Evolutionary conservation across 169 alveolate species (phyloP), one percentile per base, ranked within the genome.

Genomic region (Plasmodium berghei): DNA sequence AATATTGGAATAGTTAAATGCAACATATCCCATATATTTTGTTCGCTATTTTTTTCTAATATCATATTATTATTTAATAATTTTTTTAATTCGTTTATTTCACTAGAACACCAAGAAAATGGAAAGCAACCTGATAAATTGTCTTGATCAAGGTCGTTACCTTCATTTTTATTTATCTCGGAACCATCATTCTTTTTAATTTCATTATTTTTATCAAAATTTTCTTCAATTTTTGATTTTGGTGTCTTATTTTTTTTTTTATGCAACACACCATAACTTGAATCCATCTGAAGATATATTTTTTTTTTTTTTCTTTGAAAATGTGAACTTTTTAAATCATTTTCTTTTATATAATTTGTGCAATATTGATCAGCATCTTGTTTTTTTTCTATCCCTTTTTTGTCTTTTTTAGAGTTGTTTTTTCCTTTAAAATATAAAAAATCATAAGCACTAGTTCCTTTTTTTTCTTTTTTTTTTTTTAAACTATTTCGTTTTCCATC

Each of bases 201-300:
- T 10, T 10, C 16, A 1, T 5, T 16, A 12, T 52, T 16, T 52
- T 52, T 52, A 52, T 12, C 22, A 16, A 16, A 2, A 16, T 12
- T 16, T 16, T 52, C 22, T 52, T 52, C 59, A 52, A 16, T 22
- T 12, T 12, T 52, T 52, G 10, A 12, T 16, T 52, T 16, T n/a
- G n/a, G 16, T 9, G 16, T 54, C 46, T 40, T 3, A 9, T 8
- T 74, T 46, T 34, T 70, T 45, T 85, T 85, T 64, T 70, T 85
- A 22, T 85, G 91, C 20, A 85, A 63, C 45, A 85, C 63, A 63
- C 91, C 91, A 45, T 58, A 26, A 10, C 49, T 69, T 72, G 91
- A 28, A 9, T 54, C 71, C 67, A 85, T 20, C 6, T 85, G 91
- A 28, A 85, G 42, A 28, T 28, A 85, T 56, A 85, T 69, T 18